Percentiles rank a stretch among this genome's conserved stretches.
Conservation (phyloP, 768 basidiomycete species). For the Boletus rufocinnamomeus region DNA sequence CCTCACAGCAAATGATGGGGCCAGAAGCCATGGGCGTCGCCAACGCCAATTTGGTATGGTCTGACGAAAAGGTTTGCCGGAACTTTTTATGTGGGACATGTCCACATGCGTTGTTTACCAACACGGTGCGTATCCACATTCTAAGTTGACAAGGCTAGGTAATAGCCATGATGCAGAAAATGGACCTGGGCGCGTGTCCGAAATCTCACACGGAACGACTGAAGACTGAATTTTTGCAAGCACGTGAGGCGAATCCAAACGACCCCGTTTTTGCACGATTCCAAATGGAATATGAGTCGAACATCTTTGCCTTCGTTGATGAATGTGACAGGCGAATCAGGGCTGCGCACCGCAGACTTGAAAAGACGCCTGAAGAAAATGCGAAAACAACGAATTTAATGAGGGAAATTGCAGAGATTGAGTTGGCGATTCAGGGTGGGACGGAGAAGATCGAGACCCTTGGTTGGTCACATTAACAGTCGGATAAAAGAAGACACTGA, state of each 20-base stretch:
- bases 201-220: constrained; percentile 94
- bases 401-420: constrained; percentile 99
- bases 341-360: constrained; percentile 89
- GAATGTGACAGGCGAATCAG: constrained; percentile 97
- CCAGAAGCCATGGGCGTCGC: constrained; percentile 98
- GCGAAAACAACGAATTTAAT: constrained; percentile 98
- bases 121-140: constrained; percentile 68
- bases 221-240: constrained; percentile 85
- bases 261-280: constrained; percentile 85
- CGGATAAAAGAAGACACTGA: constrained; percentile 5
- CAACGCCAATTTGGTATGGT: constrained; percentile 90
- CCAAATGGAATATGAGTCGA: constrained; percentile 94
- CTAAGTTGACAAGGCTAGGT: background rate
- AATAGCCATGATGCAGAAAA: constrained; percentile 61
- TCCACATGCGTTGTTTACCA: constrained; percentile 95
- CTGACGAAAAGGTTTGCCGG: constrained; percentile 96
- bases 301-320: constrained; percentile 95
- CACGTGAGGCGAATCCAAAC: constrained; percentile 70
- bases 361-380: constrained; percentile 99
- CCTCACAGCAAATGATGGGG: constrained; percentile 97
- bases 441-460: constrained; percentile 97
- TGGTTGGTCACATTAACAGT: constrained; percentile 48
- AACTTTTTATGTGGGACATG: constrained; percentile 99
- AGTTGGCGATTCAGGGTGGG: constrained; percentile 96
- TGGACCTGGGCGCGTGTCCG: constrained; percentile 98